phyloP scores from a whole-genome alignment of 768 basidiomycete species.

The Roridomyces roridus region DNA sequence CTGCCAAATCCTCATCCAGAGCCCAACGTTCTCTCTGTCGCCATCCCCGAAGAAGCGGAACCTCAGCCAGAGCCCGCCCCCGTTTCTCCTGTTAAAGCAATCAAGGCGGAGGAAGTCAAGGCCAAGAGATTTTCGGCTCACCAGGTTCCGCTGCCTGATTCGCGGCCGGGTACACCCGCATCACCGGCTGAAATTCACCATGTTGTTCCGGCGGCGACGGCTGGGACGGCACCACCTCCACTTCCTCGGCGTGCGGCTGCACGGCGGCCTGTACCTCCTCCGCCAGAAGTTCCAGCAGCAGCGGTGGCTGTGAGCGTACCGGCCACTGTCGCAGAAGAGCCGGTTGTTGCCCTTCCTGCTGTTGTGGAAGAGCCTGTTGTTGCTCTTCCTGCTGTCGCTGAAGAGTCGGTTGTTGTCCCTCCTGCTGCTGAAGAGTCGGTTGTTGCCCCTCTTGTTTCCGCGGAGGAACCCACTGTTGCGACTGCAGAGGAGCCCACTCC shows the following conservation, averaged over 20 bases:
- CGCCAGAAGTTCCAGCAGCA: conserved; percentile 6
- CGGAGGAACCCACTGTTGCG: too few species aligned
- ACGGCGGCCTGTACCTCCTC: conserved; percentile 40
- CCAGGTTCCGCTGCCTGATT: conserved; percentile 48
- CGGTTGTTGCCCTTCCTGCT: too few species aligned
- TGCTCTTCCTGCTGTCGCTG: not conserved
- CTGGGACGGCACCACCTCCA: conserved; percentile 52
- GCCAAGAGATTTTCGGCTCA: conserved; percentile 36
- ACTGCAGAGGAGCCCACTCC: too few species aligned
- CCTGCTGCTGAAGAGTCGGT: conserved; percentile 2
- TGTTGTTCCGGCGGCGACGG: not conserved
- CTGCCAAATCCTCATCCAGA: not conserved
- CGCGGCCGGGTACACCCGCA: conserved; percentile 47
- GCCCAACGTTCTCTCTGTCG: not conserved
- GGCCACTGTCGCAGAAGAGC: conserved; percentile 1
- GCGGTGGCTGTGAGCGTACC: conserved; percentile 3
- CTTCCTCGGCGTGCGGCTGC: conserved; percentile 71
- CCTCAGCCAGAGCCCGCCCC: conserved; percentile 12
- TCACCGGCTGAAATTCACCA: conserved; percentile 31
- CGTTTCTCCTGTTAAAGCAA: not conserved
- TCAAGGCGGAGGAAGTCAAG: conserved; percentile 11
- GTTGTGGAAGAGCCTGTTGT: conserved; percentile 2
- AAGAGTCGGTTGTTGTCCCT: too few species aligned
- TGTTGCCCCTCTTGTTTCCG: too few species aligned
- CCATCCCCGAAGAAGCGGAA: not conserved